Evolutionary conservation across 225 moss, liverwort and hornwort genomes (phyloP).

Genomic region (Asterella californica): DNA sequence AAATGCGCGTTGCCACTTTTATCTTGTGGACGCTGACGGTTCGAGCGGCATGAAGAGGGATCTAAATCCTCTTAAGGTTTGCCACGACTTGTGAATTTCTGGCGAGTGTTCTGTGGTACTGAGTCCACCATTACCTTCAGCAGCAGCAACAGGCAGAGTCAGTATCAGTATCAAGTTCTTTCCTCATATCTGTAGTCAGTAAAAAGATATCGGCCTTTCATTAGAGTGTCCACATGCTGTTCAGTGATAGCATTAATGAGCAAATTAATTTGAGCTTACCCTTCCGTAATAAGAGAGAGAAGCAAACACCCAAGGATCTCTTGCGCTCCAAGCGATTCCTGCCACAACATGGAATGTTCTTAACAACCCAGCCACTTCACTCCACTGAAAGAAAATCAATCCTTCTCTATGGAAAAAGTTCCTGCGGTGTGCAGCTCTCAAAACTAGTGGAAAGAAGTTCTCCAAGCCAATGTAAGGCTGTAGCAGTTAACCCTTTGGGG

Average conservation of each 20-base stretch:
- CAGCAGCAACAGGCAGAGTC: neutral
- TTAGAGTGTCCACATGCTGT: neutral
- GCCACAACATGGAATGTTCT: neutral
- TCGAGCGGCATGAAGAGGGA: neutral
- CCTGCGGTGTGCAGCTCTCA: neutral
- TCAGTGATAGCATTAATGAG: neutral
- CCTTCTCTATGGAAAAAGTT: neutral
- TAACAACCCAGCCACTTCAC: neutral
- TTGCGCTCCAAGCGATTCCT: slow-evolving; percentile 85
- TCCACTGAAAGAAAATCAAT: neutral
- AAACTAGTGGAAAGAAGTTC: neutral
- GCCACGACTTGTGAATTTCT: slow-evolving; percentile 29
- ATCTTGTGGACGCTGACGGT: neutral
- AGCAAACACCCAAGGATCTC: slow-evolving; percentile 81
- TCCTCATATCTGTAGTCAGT: neutral
- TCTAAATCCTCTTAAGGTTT: neutral
- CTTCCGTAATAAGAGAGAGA: slow-evolving; percentile 78
- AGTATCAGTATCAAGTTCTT: neutral
- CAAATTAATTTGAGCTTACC: slow-evolving; percentile 42
- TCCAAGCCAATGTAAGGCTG: neutral
- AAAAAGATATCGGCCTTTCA: neutral
- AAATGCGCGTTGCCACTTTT: neutral
- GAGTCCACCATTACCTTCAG: slow-evolving; percentile 77
- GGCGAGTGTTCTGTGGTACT: slow-evolving; percentile 56
- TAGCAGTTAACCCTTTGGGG: neutral